A percentile compares a stretch with the other conserved stretches of the same genome.
phyloP scores from a whole-genome alignment of 768 basidiomycete genomes.

The Suillus spraguei region DNA sequence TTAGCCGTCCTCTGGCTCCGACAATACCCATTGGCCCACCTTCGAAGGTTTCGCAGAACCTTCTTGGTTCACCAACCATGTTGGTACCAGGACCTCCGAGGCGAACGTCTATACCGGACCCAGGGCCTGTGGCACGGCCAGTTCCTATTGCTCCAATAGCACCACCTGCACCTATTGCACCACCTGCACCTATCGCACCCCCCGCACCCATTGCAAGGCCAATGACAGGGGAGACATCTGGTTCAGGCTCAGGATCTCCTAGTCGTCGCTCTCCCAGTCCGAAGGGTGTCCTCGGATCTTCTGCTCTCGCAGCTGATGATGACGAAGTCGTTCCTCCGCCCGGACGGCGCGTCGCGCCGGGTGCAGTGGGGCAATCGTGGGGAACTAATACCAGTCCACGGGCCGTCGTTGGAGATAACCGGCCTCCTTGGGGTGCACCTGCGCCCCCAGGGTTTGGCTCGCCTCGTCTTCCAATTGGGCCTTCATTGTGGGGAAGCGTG shows the following conservation, averaged over 20 bases:
- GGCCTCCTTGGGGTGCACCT: constrained; percentile 51
- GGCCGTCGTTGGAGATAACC: constrained; percentile 38
- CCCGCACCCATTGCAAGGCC: constrained; percentile 64
- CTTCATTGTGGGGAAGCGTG: constrained; percentile 44
- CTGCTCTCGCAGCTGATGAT: constrained; percentile 76
- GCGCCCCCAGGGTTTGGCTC: constrained; percentile 39
- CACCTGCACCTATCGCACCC: constrained; percentile 67
- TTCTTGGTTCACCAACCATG: constrained; percentile 38
- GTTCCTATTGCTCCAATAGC: constrained; percentile 44
- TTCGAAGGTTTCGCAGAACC: constrained; percentile 38
- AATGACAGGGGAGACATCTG: constrained; percentile 40
- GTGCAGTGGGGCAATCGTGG: constrained; percentile 52
- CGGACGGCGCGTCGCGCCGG: constrained; percentile 43
- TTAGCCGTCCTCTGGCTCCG: constrained; percentile 44
- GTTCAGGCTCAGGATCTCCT: constrained; percentile 66
- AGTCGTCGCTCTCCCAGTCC: constrained; percentile 52
- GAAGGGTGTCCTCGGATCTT: constrained; percentile 75
- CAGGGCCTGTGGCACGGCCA: constrained; percentile 58
- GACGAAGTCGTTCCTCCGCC: constrained; percentile 71
- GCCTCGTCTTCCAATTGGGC: constrained; percentile 38
- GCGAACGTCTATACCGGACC: constrained; percentile 44
- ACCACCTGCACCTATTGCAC: constrained; percentile 74
- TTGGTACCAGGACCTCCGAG: constrained; percentile 53
- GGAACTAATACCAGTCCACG: constrained; percentile 48
- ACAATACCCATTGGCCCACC: constrained; percentile 61